These are phyloP conservation scores for Candida insectorum DNA, from an alignment of 805 yeast species.

Conservation along the genomic window DNA sequence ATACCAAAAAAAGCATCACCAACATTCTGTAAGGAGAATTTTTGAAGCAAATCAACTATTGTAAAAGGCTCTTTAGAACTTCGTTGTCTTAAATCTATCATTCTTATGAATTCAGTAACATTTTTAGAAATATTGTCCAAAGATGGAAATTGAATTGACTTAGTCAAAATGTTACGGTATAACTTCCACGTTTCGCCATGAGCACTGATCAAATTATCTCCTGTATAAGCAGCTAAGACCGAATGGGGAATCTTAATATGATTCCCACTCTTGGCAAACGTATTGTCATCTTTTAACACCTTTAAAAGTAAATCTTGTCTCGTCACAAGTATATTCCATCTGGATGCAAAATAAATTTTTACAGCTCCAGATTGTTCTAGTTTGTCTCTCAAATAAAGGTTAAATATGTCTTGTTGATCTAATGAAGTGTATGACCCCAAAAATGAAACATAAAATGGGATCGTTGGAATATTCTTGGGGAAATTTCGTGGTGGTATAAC, in stretches of 20 bases:
- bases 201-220: constrained; percentile 59
- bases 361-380: constrained; percentile 55
- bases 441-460: constrained; percentile 59
- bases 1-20: constrained; percentile 50
- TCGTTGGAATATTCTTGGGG: constrained; percentile 54
- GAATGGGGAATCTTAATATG: constrained; percentile 56
- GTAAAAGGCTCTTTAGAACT: no score
- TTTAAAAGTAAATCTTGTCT: constrained; percentile 45
- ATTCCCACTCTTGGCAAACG: constrained; percentile 58
- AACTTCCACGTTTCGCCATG: constrained; percentile 51
- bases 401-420: constrained; percentile 49
- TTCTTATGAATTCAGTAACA: constrained; percentile 17
- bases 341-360: constrained; percentile 55
- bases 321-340: constrained; percentile 57
- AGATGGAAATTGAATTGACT: constrained; percentile 50
- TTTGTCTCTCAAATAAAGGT: constrained; percentile 38
- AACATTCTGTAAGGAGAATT: constrained; percentile 46
- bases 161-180: constrained; percentile 44
- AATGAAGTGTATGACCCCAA: constrained; percentile 39
- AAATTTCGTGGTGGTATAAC: constrained; percentile 48
- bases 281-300: constrained; percentile 46
- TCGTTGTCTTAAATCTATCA: no score
- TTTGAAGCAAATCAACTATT: constrained; percentile 38
- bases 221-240: constrained; percentile 52
- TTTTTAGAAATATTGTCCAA: constrained; percentile 35